Evolutionary conservation across 2,329 filamentous ascomycete species (phyloP).

Genomic region (Aspergillus versicolor): DNA sequence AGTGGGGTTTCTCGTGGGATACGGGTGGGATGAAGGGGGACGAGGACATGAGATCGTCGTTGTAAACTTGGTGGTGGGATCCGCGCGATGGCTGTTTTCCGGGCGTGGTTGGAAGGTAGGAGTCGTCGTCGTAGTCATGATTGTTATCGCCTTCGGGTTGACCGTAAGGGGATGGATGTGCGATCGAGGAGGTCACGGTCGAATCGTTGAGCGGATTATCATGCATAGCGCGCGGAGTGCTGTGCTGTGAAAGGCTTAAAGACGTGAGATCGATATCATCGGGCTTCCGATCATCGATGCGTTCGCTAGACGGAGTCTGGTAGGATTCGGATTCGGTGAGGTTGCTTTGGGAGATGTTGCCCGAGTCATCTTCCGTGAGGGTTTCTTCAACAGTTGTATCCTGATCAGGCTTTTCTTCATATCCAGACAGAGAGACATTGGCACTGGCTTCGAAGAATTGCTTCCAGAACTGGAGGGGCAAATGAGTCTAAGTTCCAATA

Average conservation of each 20-base stretch:
- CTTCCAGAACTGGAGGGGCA: constrained; percentile 80
- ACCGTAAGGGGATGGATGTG: constrained; percentile 72
- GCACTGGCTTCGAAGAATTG: constrained; percentile 99
- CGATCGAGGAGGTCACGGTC: constrained; percentile 42
- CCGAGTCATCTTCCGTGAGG: constrained; percentile 57
- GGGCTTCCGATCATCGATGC: constrained; percentile 29
- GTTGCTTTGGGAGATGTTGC: constrained; percentile 46
- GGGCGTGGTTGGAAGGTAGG: constrained; percentile 37
- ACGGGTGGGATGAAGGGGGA: constrained; percentile 54
- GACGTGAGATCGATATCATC: constrained; percentile 49
- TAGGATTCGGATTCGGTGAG: constrained; percentile 41
- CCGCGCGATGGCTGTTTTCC: constrained; percentile 26
- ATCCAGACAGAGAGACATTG: constrained; percentile 92
- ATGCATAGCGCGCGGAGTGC: constrained; percentile 44
- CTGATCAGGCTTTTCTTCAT: constrained; percentile 71
- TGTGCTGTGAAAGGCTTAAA: constrained; percentile 47
- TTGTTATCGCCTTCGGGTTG: background rate
- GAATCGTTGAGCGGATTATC: constrained; percentile 36
- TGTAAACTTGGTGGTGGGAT: constrained; percentile 16
- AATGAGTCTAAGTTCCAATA: background rate
- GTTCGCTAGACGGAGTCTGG: constrained; percentile 40
- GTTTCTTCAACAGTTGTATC: constrained; percentile 57
- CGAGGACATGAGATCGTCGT: constrained; percentile 59
- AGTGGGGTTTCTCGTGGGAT: constrained; percentile 40
- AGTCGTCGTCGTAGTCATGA: constrained; percentile 20